Conservation (phyloP, 2,329 filamentous ascomycete species). For the Botrytis byssoidea region DNA sequence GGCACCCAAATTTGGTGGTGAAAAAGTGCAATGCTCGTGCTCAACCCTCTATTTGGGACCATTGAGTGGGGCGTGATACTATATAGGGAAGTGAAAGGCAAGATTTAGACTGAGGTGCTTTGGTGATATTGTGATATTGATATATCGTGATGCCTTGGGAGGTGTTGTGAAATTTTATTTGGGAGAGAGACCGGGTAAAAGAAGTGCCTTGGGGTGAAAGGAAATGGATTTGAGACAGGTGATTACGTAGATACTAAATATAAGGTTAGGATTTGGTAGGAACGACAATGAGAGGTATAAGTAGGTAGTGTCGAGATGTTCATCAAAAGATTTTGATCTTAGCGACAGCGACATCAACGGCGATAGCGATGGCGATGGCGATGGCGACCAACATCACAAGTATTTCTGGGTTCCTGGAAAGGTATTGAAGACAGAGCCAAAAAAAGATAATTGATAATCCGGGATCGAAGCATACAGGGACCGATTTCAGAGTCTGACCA, state of each 20-base stretch:
- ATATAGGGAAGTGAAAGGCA: neutral
- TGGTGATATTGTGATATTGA: neutral
- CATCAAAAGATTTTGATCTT: neutral
- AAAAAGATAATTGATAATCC: neutral
- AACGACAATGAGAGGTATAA: neutral
- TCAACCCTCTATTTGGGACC: neutral
- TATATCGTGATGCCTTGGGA: neutral
- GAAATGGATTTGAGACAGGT: neutral
- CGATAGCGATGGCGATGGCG: neutral
- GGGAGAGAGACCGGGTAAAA: neutral
- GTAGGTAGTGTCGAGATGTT: neutral
- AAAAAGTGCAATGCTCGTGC: neutral
- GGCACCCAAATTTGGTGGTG: neutral
- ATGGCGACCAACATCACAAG: neutral
- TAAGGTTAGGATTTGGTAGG: neutral
- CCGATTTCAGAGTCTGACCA: conserved; percentile 1
- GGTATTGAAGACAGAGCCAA: neutral
- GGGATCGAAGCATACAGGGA: neutral
- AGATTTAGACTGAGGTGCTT: neutral
- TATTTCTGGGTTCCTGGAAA: neutral
- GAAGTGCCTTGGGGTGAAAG: neutral
- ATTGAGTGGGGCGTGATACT: neutral
- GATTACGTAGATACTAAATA: neutral
- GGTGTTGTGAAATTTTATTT: neutral
- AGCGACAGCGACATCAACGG: neutral